phyloP scores from a whole-genome alignment of 2,329 filamentous ascomycete species.

The Ceratocystis cacaofunesta region DNA sequence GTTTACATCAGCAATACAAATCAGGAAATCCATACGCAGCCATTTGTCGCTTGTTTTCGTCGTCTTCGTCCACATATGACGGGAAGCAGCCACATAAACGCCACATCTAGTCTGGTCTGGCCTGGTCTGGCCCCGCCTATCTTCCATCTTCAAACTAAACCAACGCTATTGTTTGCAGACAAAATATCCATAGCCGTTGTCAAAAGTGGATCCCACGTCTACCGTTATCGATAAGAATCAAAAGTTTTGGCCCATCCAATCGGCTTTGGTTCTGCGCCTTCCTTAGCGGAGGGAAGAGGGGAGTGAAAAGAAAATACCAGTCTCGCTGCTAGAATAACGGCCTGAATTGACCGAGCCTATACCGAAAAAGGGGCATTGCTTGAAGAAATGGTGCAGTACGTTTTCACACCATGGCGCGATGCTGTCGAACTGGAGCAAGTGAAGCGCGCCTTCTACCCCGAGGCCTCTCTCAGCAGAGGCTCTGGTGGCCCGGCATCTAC shows the following conservation, averaged over 20 bases:
- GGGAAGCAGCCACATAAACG: too few species aligned
- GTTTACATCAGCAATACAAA: too few species aligned
- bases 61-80: too few species aligned
- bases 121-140: too few species aligned
- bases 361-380: too few species aligned
- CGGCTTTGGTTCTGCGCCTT: constrained; percentile 1
- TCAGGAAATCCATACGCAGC: too few species aligned
- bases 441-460: constrained; percentile 46
- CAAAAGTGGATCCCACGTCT: constrained; percentile 19
- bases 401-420: constrained; percentile 60
- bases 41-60: too few species aligned
- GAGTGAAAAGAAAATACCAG: background rate
- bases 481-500: background rate
- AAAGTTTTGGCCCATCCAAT: background rate
- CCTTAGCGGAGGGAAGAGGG: background rate
- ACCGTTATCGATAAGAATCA: constrained; percentile 19
- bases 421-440: constrained; percentile 50
- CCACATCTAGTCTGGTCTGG: too few species aligned
- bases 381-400: constrained; percentile 48
- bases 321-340: background rate
- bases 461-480: background rate
- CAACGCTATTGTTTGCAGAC: too few species aligned
- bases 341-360: background rate
- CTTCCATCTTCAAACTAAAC: too few species aligned
- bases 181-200: constrained; percentile 11